phyloP scores from a whole-genome alignment of 805 yeast genomes.

The Zygoascus ofunaensis region DNA sequence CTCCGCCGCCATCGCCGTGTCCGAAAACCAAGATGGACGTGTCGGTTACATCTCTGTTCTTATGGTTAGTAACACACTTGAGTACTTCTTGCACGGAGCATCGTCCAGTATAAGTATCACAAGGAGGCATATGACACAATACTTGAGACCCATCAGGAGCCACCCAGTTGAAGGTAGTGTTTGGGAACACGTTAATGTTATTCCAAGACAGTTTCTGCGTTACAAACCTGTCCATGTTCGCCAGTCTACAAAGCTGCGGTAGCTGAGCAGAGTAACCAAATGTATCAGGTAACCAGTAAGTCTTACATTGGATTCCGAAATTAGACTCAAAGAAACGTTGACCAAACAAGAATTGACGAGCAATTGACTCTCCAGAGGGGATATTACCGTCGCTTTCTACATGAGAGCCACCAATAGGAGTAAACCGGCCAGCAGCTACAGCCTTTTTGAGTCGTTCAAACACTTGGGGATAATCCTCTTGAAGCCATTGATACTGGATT shows the following conservation, averaged over 20 bases:
- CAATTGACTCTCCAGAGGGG: constrained; percentile 86
- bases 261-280: constrained; percentile 94
- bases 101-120: constrained; percentile 89
- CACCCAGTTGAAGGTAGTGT: constrained; percentile 89
- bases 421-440: constrained; percentile 62
- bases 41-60: constrained; percentile 70
- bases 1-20: constrained; percentile 98
- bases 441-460: constrained; percentile 50
- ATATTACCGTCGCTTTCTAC: constrained; percentile 94
- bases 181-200: constrained; percentile 85
- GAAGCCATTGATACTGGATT: constrained; percentile 90
- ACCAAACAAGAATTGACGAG: constrained; percentile 82
- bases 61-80: constrained; percentile 70
- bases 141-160: constrained; percentile 92
- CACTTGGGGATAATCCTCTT: constrained; percentile 76
- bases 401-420: constrained; percentile 97
- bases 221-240: constrained; percentile 74
- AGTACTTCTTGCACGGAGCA: constrained; percentile 89
- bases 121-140: constrained; percentile 96
- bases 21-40: constrained; percentile 79
- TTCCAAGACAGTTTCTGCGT: constrained; percentile 97
- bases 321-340: constrained; percentile 74
- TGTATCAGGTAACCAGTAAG: constrained; percentile 96
- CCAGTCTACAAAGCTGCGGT: constrained; percentile 81
- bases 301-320: constrained; percentile 65